Conservation (phyloP, 371 early-diverging fungal genomes). For the Choanephora cucurbitarum region DNA sequence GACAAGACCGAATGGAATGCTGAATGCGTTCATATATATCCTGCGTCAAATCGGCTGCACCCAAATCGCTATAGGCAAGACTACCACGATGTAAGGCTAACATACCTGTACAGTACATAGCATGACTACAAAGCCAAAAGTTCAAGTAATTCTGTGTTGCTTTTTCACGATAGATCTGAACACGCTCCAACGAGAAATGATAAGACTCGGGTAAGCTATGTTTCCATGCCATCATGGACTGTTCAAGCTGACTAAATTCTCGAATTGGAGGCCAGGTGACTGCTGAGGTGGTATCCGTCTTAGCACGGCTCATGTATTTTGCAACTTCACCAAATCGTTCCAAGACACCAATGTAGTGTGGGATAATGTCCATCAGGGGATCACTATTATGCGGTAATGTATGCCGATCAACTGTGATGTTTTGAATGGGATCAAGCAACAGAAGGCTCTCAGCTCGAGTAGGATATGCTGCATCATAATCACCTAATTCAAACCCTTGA, state of each 20-base stretch:
- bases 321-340: conserved; percentile 54
- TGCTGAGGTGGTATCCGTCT: conserved; percentile 21
- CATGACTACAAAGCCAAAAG: conserved; percentile 45
- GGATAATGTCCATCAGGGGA: conserved; percentile 34
- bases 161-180: conserved; percentile 24
- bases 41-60: conserved; percentile 17
- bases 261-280: conserved; percentile 55
- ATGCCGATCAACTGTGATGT: conserved; percentile 29
- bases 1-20: conserved; percentile 32
- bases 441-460: conserved; percentile 50
- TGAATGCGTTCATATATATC: conserved; percentile 29
- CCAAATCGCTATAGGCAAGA: conserved; percentile 43
- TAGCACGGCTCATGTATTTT: conserved; percentile 52
- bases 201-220: conserved; percentile 30
- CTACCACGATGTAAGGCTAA: conserved; percentile 46
- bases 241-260: conserved; percentile 47
- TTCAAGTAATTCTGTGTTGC: conserved; percentile 40
- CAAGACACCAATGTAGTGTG: conserved; percentile 30
- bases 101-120: conserved; percentile 40
- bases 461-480: conserved; percentile 55
- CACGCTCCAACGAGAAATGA: conserved; percentile 27
- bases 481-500: conserved; percentile 55
- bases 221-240: conserved; percentile 37
- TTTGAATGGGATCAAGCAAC: conserved; percentile 33
- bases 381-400: conserved; percentile 24